A percentile compares a stretch with the other conserved stretches of the same genome.
phyloP scores from a whole-genome alignment of 305 asterid genomes.

The Solanum hybrid region DNA sequence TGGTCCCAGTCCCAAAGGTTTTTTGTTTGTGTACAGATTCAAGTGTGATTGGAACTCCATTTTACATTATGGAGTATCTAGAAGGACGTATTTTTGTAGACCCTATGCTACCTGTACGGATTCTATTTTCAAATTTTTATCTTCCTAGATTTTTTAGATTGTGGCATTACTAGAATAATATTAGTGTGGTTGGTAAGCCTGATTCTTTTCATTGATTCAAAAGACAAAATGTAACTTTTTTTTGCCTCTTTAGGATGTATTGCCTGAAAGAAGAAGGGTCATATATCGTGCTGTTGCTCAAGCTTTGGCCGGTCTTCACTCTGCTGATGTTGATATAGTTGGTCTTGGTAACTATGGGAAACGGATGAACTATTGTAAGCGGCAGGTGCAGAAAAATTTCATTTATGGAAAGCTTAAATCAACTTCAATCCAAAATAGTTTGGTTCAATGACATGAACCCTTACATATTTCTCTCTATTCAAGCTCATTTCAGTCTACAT shows the following conservation, averaged over 20 bases:
- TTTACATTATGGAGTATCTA: slow-evolving; percentile 90
- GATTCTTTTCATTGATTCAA: neutral
- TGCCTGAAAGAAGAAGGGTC: slow-evolving; percentile 54
- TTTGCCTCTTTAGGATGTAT: slow-evolving; percentile 34
- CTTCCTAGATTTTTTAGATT: neutral
- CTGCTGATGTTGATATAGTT: slow-evolving; percentile 65
- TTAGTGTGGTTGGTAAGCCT: neutral
- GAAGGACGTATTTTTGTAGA: slow-evolving; percentile 86
- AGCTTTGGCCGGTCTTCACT: slow-evolving; percentile 77
- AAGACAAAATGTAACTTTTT: neutral
- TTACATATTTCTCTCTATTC: neutral
- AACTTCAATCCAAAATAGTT: neutral
- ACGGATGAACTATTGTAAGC: slow-evolving; percentile 62
- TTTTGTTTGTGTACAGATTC: slow-evolving; percentile 80
- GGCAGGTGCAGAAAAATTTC: slow-evolving; percentile 45
- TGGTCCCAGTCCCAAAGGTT: slow-evolving; percentile 90
- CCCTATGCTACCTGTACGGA: slow-evolving; percentile 72
- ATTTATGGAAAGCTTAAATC: neutral
- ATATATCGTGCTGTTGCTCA: slow-evolving; percentile 67
- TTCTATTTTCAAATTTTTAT: slow-evolving; percentile 14
- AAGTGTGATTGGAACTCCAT: slow-evolving; percentile 83
- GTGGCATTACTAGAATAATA: neutral
- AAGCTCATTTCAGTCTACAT: neutral
- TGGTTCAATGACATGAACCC: neutral
- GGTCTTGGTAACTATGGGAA: slow-evolving; percentile 68